Percentiles rank a stretch among this genome's conserved stretches.
Evolutionary conservation across 2,329 filamentous ascomycete species (phyloP).

Genomic region (Diaporthe australafricana): DNA sequence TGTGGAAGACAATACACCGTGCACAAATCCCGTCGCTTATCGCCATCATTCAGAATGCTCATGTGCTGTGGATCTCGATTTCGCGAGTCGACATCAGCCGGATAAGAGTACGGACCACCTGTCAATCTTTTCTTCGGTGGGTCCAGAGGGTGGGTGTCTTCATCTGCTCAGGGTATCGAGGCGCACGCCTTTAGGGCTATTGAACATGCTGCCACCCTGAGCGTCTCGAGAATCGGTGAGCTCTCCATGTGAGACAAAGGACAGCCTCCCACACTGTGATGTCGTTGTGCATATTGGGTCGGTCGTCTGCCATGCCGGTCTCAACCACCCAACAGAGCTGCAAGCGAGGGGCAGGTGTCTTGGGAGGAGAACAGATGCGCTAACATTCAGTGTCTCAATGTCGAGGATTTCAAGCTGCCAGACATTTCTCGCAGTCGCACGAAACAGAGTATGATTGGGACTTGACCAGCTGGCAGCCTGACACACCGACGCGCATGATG

Average conservation of each 20-base stretch:
- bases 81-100: neutral
- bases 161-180: constrained; percentile 23
- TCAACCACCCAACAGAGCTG: neutral
- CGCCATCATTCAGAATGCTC: neutral
- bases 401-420: neutral
- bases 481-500: neutral
- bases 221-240: neutral
- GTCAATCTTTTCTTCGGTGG: constrained; percentile 21
- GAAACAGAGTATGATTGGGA: too few species aligned
- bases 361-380: neutral
- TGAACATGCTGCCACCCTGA: neutral
- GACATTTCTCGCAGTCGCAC: too few species aligned
- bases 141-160: constrained; percentile 11
- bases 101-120: constrained; percentile 19
- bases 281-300: constrained; percentile 17
- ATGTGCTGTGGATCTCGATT: constrained; percentile 10
- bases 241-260: constrained; percentile 20
- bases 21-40: constrained; percentile 23
- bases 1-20: constrained; percentile 7
- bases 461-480: neutral
- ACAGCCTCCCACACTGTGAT: constrained; percentile 12
- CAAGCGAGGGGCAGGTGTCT: neutral
- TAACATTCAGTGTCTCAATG: neutral
- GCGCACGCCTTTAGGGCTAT: neutral
- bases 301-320: neutral